These are phyloP conservation scores for Solidago caesia DNA, from an alignment of 129 eudicot species.

Conservation along the genomic window DNA sequence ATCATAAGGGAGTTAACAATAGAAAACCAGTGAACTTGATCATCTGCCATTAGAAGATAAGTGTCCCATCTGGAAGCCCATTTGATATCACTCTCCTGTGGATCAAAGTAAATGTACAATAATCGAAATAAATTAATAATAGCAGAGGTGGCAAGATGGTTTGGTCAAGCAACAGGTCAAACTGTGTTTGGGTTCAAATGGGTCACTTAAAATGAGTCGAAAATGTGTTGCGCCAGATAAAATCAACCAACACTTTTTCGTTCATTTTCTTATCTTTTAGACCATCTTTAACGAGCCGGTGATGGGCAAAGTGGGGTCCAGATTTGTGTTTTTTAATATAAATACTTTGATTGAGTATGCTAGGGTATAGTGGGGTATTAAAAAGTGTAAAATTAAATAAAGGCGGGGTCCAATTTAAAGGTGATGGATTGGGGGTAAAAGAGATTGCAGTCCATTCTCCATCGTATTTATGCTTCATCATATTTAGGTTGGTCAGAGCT, in stretches of 20 bases:
- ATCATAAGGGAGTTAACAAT: constrained; percentile 74
- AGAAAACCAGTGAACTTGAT: constrained; percentile 71
- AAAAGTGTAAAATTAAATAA: too few relatives aligned
- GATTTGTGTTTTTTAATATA: too few relatives aligned
- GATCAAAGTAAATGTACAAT: constrained; percentile 7
- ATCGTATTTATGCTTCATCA: too few relatives aligned
- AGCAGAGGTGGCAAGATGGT: not conserved
- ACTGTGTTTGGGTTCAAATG: not conserved
- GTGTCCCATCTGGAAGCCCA: constrained; percentile 79
- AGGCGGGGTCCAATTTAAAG: too few relatives aligned
- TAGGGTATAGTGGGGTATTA: too few relatives aligned
- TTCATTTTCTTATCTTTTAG: not conserved
- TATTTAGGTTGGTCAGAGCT: too few relatives aligned
- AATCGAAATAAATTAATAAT: not conserved
- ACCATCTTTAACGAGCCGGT: too few relatives aligned
- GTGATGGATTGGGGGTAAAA: too few relatives aligned
- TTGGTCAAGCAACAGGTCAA: not conserved
- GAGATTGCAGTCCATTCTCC: too few relatives aligned
- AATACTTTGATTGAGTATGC: too few relatives aligned
- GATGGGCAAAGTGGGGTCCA: too few relatives aligned
- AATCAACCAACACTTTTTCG: not conserved
- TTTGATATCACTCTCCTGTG: constrained; percentile 55
- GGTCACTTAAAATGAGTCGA: not conserved
- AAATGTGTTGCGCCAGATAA: not conserved
- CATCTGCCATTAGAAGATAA: constrained; percentile 58